A percentile compares a stretch with the other conserved stretches of the same genome.
Conservation (phyloP, 441 rosid genomes). For the Mallotus repandus region DNA sequence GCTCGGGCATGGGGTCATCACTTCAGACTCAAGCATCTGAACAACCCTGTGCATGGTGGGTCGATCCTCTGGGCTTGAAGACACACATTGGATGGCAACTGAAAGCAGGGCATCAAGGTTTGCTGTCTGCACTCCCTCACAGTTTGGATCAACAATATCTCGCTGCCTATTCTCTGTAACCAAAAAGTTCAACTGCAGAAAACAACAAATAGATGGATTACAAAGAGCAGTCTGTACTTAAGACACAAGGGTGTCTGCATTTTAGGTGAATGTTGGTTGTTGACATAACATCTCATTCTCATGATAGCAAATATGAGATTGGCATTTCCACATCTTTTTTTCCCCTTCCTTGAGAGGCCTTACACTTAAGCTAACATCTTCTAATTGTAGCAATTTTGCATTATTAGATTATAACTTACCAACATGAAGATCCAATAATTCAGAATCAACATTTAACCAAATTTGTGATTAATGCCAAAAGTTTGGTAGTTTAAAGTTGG, state of each 20-base stretch:
- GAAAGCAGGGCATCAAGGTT: constrained; percentile 83
- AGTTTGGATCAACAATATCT: constrained; percentile 73
- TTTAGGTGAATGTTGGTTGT: neutral
- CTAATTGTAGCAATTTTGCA: neutral
- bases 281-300: neutral
- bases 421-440: neutral
- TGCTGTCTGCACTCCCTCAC: constrained; percentile 80
- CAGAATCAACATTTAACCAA: neutral
- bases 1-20: constrained; percentile 99
- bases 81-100: constrained; percentile 86
- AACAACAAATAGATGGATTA: constrained; percentile 15
- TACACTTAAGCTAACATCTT: neutral
- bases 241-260: neutral
- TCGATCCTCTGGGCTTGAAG: constrained; percentile 80
- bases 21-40: constrained; percentile 90
- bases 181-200: constrained; percentile 78
- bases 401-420: neutral
- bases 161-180: constrained; percentile 61
- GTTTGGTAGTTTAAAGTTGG: neutral
- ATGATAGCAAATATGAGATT: neutral
- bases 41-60: constrained; percentile 98
- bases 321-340: neutral
- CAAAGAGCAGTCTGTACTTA: neutral
- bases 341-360: neutral
- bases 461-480: neutral